Base-by-base conservation (phyloP, 164 flowering plant species). In the Chimonanthus praecox region DNA sequence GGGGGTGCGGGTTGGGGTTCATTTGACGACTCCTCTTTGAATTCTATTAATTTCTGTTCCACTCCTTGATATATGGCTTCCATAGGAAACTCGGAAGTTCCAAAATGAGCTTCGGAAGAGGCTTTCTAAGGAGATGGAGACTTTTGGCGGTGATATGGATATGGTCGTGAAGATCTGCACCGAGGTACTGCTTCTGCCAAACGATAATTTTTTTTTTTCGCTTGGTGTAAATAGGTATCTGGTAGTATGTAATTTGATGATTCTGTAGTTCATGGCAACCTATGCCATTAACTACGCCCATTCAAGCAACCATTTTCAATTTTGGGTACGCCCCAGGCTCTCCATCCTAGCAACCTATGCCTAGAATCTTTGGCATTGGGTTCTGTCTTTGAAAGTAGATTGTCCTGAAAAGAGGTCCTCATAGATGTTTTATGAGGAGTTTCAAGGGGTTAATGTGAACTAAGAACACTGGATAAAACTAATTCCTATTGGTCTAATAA, bases 51-150 rank as follows among this genome's bases (percentile, higher is more conserved):
- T 49, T 0, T 20, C 43, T 75, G 49, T 7, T 48, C 48, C 3
- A 0, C 33, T 58, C 8, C 50, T 68, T 44, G 47, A 7, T 68
- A n/a, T 47, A 47, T 68, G 21, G 3, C 48, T 68, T 3, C 68
- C 58, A 63, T 75, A 87, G 95, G 92, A 87, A 79, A 85, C 87
- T 54, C 58, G 64, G 84, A 90, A 86, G 80, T 90, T 87, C 48
- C 85, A 73, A 75, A 71, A 20, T 15, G 89, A 88, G 86, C 83
- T 88, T 20, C 20, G 64, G 80, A 82, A 80, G 86, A 82, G 77
- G 83, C 82, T 90, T 7, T 75, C 73, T 2, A 78, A 72, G 80
- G 84, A 85, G 54, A 79, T 70, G 74, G 91, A 86, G 13, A 78
- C 84, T 5, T 90, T 85, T 78, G 89, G 90, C 6, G 82, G 79